Percentiles rank a stretch among this genome's conserved stretches.
phyloP scores from a whole-genome alignment of 495 filamentous ascomycete species.

The Extremus antarcticus region DNA sequence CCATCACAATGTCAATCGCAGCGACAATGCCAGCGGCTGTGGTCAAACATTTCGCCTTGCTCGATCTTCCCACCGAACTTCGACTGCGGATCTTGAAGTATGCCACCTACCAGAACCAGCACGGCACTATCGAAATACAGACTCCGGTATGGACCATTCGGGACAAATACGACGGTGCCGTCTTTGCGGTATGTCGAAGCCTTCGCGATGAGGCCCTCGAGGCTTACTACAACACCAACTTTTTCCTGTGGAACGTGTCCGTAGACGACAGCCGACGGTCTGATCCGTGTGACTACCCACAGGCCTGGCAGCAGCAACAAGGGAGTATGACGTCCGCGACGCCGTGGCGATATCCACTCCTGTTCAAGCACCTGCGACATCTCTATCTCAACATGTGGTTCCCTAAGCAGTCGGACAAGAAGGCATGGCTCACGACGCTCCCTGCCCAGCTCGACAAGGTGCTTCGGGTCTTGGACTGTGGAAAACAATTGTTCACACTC shows the following conservation, averaged over 20 bases:
- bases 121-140: too few relatives aligned
- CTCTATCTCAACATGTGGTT: neutral
- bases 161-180: too few relatives aligned
- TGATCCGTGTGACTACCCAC: neutral
- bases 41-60: too few relatives aligned
- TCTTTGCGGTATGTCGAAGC: neutral
- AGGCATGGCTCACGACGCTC: neutral
- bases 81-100: too few relatives aligned
- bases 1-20: too few relatives aligned
- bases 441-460: neutral
- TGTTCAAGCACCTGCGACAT: neutral
- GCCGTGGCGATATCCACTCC: neutral
- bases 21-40: too few relatives aligned
- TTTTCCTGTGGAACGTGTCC: neutral
- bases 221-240: conserved; percentile 1
- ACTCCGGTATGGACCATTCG: too few relatives aligned
- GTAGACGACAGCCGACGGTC: neutral
- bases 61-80: too few relatives aligned
- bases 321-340: neutral
- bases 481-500: neutral
- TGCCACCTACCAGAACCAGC: too few relatives aligned
- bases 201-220: neutral
- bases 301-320: neutral
- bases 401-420: neutral
- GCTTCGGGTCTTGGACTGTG: neutral